phyloP scores from a whole-genome alignment of 768 basidiomycete species.

The Amanita pallidorosea region DNA sequence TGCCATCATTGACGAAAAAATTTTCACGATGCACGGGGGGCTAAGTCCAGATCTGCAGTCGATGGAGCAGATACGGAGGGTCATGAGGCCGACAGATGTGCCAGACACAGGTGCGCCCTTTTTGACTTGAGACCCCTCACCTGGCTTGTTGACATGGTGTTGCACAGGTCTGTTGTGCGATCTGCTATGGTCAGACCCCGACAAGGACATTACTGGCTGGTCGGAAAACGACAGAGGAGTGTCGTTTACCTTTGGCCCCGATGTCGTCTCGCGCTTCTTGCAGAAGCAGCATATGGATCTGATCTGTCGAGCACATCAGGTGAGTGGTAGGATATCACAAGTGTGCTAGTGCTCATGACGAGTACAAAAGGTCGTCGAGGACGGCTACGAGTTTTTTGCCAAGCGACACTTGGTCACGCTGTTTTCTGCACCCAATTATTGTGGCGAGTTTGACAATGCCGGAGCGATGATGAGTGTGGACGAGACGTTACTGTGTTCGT shows the following conservation, averaged over 20 bases:
- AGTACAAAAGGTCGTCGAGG: slow-evolving; percentile 76
- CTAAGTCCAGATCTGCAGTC: slow-evolving; percentile 95
- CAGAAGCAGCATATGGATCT: slow-evolving; percentile 99
- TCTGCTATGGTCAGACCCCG: slow-evolving; percentile 97
- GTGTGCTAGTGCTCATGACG: background rate
- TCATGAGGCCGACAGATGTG: slow-evolving; percentile 98
- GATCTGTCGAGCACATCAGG: slow-evolving; percentile 97
- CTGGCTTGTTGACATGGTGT: background rate
- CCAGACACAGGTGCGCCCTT: slow-evolving; percentile 79
- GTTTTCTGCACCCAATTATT: slow-evolving; percentile 94
- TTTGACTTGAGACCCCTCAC: background rate
- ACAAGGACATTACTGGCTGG: slow-evolving; percentile 99
- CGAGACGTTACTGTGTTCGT: slow-evolving; percentile 92
- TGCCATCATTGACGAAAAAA: slow-evolving; percentile 99
- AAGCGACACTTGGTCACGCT: slow-evolving; percentile 94
- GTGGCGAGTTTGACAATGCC: slow-evolving; percentile 97
- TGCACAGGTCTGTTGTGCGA: slow-evolving; percentile 90
- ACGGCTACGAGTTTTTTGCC: slow-evolving; percentile 98
- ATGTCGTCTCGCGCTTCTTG: slow-evolving; percentile 95
- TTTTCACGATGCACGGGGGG: slow-evolving; percentile 99
- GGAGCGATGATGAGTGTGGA: slow-evolving; percentile 99
- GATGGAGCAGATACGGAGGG: slow-evolving; percentile 99
- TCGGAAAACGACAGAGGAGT: slow-evolving; percentile 99
- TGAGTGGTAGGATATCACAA: slow-evolving; percentile 23
- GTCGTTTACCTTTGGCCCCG: slow-evolving; percentile 97